Conservation (phyloP, 2,329 filamentous ascomycete species). For the Epichloe gansuensis region DNA sequence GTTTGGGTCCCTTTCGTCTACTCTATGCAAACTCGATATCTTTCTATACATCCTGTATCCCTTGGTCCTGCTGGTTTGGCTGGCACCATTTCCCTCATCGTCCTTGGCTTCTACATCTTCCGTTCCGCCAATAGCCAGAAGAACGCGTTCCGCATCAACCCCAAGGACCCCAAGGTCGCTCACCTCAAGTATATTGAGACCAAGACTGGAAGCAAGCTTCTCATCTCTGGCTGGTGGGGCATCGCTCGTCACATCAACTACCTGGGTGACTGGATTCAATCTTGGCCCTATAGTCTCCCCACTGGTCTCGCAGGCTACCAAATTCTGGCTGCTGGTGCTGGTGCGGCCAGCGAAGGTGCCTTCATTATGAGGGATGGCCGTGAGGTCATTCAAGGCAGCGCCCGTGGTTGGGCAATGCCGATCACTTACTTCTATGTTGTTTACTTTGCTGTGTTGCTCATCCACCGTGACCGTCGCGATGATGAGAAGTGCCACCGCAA, state of each 20-base stretch:
- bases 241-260: constrained; percentile 90
- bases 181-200: constrained; percentile 84
- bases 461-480: constrained; percentile 78
- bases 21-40: constrained; percentile 71
- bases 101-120: constrained; percentile 78
- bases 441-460: constrained; percentile 77
- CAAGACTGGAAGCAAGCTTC: constrained; percentile 64
- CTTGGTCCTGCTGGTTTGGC: constrained; percentile 57
- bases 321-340: constrained; percentile 45
- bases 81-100: constrained; percentile 54
- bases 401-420: constrained; percentile 71
- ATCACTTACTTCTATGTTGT: constrained; percentile 92
- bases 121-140: constrained; percentile 90
- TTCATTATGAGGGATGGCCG: constrained; percentile 47
- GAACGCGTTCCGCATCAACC: constrained; percentile 84
- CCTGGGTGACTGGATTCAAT: constrained; percentile 86
- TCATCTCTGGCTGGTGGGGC: constrained; percentile 90
- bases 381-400: constrained; percentile 57
- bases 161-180: constrained; percentile 63
- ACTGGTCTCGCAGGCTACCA: constrained; percentile 76
- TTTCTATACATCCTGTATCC: constrained; percentile 69
- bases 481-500: constrained; percentile 85
- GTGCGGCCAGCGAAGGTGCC: constrained; percentile 36
- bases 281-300: constrained; percentile 80
- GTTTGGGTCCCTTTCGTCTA: constrained; percentile 91